Percentiles rank a stretch among this genome's conserved stretches.
Evolutionary conservation across 345 rosid genomes (phyloP).

Genomic region (Eucalyptus victrix): DNA sequence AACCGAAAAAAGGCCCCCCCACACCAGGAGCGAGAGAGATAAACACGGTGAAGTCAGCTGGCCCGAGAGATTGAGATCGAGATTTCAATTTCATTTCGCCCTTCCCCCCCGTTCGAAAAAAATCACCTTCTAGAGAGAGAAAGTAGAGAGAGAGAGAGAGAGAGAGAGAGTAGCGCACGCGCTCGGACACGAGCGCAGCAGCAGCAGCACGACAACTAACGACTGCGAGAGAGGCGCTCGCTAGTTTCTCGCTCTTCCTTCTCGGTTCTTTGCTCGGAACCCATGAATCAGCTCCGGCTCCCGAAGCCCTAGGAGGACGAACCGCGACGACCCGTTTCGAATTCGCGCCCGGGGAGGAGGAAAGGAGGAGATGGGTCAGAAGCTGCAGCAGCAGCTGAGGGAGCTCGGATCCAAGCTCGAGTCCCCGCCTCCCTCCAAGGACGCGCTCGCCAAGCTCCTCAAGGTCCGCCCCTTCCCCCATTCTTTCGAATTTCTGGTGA

Average conservation of each 20-base stretch:
- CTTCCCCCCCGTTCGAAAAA: background rate
- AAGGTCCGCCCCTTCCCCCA: conserved; percentile 30
- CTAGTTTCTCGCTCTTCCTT: background rate
- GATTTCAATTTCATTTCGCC: background rate
- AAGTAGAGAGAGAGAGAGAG: background rate
- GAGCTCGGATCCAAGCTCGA: conserved; percentile 92
- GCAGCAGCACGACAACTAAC: background rate
- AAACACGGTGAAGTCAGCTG: background rate
- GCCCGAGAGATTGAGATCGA: background rate
- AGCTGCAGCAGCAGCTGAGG: conserved; percentile 54
- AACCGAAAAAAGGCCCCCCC: background rate
- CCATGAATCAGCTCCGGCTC: background rate
- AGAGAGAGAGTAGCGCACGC: background rate
- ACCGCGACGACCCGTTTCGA: background rate
- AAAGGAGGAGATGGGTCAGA: conserved; percentile 36
- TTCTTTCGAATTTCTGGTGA: background rate
- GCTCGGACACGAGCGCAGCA: background rate
- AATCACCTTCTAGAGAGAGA: background rate
- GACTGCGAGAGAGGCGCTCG: background rate
- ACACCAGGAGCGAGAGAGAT: background rate
- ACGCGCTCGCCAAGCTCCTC: conserved; percentile 68
- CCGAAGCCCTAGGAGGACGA: background rate
- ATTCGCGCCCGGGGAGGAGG: background rate
- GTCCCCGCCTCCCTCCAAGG: conserved; percentile 57
- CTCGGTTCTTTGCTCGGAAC: background rate